Base-by-base conservation (phyloP, 2,329 filamentous ascomycete genomes). In the Cytospora leucostoma region DNA sequence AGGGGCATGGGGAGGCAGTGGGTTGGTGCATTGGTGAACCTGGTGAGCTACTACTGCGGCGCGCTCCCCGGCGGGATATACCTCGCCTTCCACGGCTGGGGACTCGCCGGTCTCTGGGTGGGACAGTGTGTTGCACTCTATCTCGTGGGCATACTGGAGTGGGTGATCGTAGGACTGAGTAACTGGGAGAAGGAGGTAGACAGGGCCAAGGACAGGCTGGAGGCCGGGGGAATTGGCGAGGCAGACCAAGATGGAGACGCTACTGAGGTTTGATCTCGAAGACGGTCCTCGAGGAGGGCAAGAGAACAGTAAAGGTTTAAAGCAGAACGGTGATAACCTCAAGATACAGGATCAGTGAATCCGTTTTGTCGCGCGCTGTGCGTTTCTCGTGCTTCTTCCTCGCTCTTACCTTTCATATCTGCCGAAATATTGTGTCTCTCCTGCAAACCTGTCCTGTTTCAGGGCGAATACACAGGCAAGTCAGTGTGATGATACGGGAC, bases 1-100 rank as follows among this genome's bases (percentile, higher is more conserved):
- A 78, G 92, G 67, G 93, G 92, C 0, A 95, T 94, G 91, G 93
- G 92, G 2, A 79, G 90, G 61, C 92, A 96, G 74, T 92, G 93
- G 80, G 83, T 96, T 56, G 93, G 93, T 15, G 92, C 92, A 1
- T 78, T 87, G 1, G 91, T 96, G 59, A 96, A 96, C 73, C 80
- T 93, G 17, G 75, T 93, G 19, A 92, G 89, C 72, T 96, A 96
- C 74, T 96, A 96, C 73, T 87, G 87, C 67, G 91, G 90, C 63
- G 92, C 92, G 0, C 74, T 96, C 61, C 92, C 92, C 0, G 78
- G 88, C n/a, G 92, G 92, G 0, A 91, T 96, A 60, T 95, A 86
- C 76, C 84, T 96, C 35, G 92, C 92, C 1, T 95, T 95, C 70
- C 86, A 95, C 71, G 91, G 91, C 19, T 95, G 91, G 91, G 92